Evolutionary conservation across 345 rosid genomes (phyloP).

Genomic region (Passiflora organensis): DNA sequence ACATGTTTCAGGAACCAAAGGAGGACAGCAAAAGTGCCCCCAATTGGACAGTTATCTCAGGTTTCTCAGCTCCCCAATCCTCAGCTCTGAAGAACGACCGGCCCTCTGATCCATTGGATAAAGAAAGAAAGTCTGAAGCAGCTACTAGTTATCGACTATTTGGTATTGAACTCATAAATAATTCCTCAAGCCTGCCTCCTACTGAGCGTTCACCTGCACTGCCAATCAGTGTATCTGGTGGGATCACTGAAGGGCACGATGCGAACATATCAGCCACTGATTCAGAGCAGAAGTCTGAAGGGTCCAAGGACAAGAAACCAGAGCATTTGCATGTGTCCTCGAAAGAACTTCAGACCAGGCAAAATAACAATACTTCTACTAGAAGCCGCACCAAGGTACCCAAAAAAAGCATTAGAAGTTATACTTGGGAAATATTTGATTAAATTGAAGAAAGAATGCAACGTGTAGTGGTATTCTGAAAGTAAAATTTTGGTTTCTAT

Average conservation of each 20-base stretch:
- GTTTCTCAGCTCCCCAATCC: constrained; percentile 33
- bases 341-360: constrained; percentile 63
- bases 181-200: constrained; percentile 2
- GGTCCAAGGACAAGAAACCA: constrained; percentile 44
- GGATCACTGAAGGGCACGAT: constrained; percentile 27
- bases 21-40: constrained; percentile 50
- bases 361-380: constrained; percentile 15
- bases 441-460: background rate
- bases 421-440: too few relatives aligned
- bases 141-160: constrained; percentile 19
- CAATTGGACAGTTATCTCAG: constrained; percentile 41
- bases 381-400: constrained; percentile 30
- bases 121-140: constrained; percentile 15
- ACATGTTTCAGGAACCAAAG: constrained; percentile 35
- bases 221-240: constrained; percentile 9
- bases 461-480: constrained; percentile 5
- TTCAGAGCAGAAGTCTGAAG: constrained; percentile 50
- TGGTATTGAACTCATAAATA: constrained; percentile 24
- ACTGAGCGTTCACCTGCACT: constrained; percentile 7
- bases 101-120: constrained; percentile 9
- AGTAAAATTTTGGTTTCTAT: constrained; percentile 2
- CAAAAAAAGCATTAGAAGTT: background rate
- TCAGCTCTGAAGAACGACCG: constrained; percentile 34
- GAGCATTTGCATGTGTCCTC: constrained; percentile 42
- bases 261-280: constrained; percentile 29